Evolutionary conservation across 2,329 filamentous ascomycete species (phyloP).

Genomic region (Diaporthe sp.): DNA sequence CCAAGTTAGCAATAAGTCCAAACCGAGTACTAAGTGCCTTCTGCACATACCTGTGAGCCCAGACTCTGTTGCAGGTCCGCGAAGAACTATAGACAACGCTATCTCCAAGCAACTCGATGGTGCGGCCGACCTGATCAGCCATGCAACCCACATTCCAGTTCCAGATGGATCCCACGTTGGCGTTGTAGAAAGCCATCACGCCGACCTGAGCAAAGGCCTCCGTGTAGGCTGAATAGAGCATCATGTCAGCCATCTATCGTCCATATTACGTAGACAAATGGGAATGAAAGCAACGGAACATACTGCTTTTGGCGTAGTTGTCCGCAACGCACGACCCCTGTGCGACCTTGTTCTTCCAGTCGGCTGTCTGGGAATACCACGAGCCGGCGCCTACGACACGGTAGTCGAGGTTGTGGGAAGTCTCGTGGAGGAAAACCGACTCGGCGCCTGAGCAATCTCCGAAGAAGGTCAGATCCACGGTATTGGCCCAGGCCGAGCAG

Average conservation of each 20-base stretch:
- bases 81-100: not conserved
- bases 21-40: not conserved
- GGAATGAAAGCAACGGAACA: not conserved
- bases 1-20: not conserved
- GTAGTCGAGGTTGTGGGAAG: not conserved
- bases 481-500: not conserved
- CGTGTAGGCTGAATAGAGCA: not conserved
- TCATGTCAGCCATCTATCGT: not conserved
- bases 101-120: not conserved
- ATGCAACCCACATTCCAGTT: not conserved
- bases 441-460: not conserved
- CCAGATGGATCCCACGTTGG: not conserved
- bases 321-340: not conserved
- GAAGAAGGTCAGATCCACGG: not conserved
- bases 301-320: not conserved
- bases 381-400: not conserved
- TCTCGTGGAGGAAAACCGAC: not conserved
- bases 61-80: not conserved
- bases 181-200: not conserved
- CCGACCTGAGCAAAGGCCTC: not conserved
- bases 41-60: not conserved
- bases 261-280: not conserved
- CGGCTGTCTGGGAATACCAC: not conserved
- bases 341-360: not conserved
- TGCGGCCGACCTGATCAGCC: not conserved